These are phyloP conservation scores for Nakaseomyces nivariensis DNA, from an alignment of 1,139 yeast species.

Conservation along the genomic window DNA sequence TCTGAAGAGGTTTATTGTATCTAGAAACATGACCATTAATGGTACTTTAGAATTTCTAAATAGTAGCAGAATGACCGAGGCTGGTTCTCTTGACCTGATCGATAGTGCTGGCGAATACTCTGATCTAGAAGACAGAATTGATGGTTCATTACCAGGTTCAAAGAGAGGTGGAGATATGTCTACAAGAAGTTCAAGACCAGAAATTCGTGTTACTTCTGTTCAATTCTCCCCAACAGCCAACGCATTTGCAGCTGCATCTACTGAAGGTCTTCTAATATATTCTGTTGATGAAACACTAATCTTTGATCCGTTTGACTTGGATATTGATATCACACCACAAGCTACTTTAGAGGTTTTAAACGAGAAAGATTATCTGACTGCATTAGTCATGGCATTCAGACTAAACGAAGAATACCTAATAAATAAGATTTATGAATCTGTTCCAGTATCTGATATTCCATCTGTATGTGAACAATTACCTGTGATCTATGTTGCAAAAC, in stretches of 20 bases:
- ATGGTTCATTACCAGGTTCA: slow-evolving; percentile 77
- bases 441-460: slow-evolving; percentile 67
- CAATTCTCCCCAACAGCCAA: slow-evolving; percentile 85
- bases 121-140: slow-evolving; percentile 76
- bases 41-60: slow-evolving; percentile 79
- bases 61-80: slow-evolving; percentile 76
- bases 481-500: slow-evolving; percentile 56
- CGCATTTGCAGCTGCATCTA: slow-evolving; percentile 90
- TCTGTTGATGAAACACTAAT: slow-evolving; percentile 65
- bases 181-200: slow-evolving; percentile 66
- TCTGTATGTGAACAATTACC: slow-evolving; percentile 65
- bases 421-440: slow-evolving; percentile 59
- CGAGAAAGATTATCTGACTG: slow-evolving; percentile 66
- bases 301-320: slow-evolving; percentile 94
- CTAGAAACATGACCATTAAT: slow-evolving; percentile 80
- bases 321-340: slow-evolving; percentile 82
- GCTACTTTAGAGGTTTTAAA: slow-evolving; percentile 52
- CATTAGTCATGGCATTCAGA: slow-evolving; percentile 89
- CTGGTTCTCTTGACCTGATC: slow-evolving; percentile 73
- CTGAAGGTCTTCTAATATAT: slow-evolving; percentile 82
- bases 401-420: slow-evolving; percentile 72
- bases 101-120: slow-evolving; percentile 82
- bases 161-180: slow-evolving; percentile 77
- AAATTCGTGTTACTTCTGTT: slow-evolving; percentile 65
- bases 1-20: slow-evolving; percentile 69